These are phyloP conservation scores for Talaromyces funiculosus DNA, from an alignment of 2,329 filamentous ascomycete species.

Conservation along the genomic window DNA sequence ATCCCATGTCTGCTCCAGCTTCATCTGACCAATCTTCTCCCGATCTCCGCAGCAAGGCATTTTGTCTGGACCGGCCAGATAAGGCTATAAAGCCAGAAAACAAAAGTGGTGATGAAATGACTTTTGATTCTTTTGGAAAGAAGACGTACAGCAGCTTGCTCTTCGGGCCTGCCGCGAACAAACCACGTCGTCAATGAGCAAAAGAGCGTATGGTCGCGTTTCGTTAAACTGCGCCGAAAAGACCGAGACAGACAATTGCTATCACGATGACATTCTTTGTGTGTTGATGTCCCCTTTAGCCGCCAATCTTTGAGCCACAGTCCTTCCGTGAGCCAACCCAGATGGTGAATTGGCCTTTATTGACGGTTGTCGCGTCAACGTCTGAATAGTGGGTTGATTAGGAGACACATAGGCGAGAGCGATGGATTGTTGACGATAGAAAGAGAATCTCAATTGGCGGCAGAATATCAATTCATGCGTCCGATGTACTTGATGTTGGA, in stretches of 20 bases:
- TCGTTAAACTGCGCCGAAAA: background rate
- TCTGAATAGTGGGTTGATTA: background rate
- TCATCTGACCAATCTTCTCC: slow-evolving; percentile 58
- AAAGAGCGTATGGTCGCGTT: background rate
- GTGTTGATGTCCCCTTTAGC: background rate
- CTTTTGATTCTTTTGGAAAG: background rate
- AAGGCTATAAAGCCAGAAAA: background rate
- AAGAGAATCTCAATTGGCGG: background rate
- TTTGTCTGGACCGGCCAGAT: slow-evolving; percentile 28
- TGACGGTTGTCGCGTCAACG: background rate
- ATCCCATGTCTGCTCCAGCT: slow-evolving; percentile 88
- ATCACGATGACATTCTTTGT: slow-evolving; percentile 2
- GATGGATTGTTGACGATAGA: background rate
- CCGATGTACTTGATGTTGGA: background rate
- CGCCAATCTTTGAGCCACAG: background rate
- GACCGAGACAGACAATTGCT: background rate
- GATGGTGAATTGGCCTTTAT: background rate
- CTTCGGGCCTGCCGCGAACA: slow-evolving; percentile 15
- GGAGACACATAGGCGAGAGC: background rate
- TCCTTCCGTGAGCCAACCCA: background rate
- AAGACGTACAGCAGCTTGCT: slow-evolving; percentile 10
- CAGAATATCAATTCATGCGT: background rate
- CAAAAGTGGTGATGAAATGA: background rate
- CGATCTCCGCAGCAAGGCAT: slow-evolving; percentile 63
- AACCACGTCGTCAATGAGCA: slow-evolving; percentile 9